Evolutionary conservation across 2,329 filamentous ascomycete species (phyloP).

Genomic region (Rhynchosporium secalis): DNA sequence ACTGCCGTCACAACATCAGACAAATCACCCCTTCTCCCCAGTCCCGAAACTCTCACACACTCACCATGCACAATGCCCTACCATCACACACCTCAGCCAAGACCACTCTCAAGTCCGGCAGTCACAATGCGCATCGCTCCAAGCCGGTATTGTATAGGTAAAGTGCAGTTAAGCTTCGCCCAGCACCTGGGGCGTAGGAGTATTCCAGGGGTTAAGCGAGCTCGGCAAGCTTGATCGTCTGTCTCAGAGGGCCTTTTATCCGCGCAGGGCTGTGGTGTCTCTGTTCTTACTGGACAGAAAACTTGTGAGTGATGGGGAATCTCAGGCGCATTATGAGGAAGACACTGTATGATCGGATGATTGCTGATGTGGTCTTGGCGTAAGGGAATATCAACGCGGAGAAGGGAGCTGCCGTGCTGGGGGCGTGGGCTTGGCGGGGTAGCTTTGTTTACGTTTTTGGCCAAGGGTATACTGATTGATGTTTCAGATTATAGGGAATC

Average conservation of each 20-base stretch:
- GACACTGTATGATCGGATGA: background rate
- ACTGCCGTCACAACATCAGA: background rate
- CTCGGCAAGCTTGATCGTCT: slow-evolving; percentile 16
- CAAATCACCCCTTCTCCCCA: slow-evolving; percentile 7
- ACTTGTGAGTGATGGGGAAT: background rate
- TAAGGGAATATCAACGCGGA: slow-evolving; percentile 13
- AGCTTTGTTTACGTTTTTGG: background rate
- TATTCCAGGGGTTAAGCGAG: slow-evolving; percentile 13
- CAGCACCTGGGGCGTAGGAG: background rate
- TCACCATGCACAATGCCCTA: slow-evolving; percentile 8
- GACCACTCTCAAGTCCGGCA: background rate
- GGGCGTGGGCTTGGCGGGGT: slow-evolving; percentile 1
- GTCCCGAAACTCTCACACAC: slow-evolving; percentile 5
- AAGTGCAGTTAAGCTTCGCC: slow-evolving; percentile 12
- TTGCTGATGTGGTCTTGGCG: background rate
- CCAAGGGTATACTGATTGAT: background rate
- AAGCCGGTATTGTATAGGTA: background rate
- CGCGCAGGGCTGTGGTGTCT: slow-evolving; percentile 8
- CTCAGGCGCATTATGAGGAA: slow-evolving; percentile 1
- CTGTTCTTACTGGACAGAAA: slow-evolving; percentile 4
- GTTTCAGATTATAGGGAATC: background rate
- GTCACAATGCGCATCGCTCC: slow-evolving; percentile 16
- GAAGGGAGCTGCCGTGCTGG: slow-evolving; percentile 14
- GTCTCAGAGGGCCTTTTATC: slow-evolving; percentile 14
- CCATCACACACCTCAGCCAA: slow-evolving; percentile 10